Base-by-base conservation (phyloP, 2,329 filamentous ascomycete species). In the Aspergillus ochraceoroseus region DNA sequence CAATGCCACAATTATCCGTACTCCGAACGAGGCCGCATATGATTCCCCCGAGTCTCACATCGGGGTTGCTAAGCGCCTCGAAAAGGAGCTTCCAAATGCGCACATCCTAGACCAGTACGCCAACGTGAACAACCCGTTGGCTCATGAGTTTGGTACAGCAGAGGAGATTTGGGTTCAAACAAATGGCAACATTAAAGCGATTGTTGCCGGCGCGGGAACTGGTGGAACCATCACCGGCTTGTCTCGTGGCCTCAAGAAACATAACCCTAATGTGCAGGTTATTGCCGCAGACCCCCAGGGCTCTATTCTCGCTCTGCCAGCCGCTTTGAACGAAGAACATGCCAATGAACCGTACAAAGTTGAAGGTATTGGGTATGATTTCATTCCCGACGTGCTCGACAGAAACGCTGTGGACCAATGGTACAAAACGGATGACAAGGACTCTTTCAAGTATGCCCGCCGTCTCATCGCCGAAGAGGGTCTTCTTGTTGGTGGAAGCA, bases 331-430 rank as follows among this genome's bases (percentile, higher is more conserved):
- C 65, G 73, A 86, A 32, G 83, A 86, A 49, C 79, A 82, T 60
- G 76, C 78, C 46, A 90, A 95, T 59, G 81, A 87, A 64, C 74
- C 82, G 1, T 98, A 98, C 73, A 96, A 98, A 71, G 92, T 98
- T 1, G 92, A 98, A 70, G 92, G 92, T 29, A 98, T 98, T 57
- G 92, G 92, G 13, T 98, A 98, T 64, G 92, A 98, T 65, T 98
- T 98, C 64, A 85, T 98, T 44, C 92, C 94, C 5, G 87, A 96
- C 15, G 94, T 98, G 4, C 73, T 98, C 40, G 82, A 92, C 52
- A 87, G 83, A 58, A 67, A 81, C 18, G 64, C 77, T 4, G 85
- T 98, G 19, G 86, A 95, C 65, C 85, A 83, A 61, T 98, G 92
- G 92, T 96, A 95, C 73, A 98, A 98, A 79, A 98, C 92, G 3